Base-by-base conservation (phyloP, 805 yeast genomes). In the Starmerella floricola region DNA sequence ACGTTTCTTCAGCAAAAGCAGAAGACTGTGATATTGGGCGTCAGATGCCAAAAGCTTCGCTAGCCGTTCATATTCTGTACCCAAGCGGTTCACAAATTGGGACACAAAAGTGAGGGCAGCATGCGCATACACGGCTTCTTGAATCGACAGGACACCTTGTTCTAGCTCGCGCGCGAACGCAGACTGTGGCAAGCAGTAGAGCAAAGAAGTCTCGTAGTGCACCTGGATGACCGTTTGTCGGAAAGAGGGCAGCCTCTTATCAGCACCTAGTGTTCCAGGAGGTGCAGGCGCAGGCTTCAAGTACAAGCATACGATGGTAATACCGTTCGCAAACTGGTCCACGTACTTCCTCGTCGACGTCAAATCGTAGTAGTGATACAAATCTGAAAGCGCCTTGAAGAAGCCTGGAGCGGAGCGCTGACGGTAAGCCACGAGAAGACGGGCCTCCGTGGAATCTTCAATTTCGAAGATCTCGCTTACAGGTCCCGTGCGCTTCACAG, bases 71-170 rank as follows among this genome's bases (percentile, higher is more conserved):
- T 82, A 87, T 63, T 87, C 96, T 2, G 93, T 76, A 24, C 97
- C 96, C 58, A 88, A 71, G 59, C 97, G 74, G 68, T 91, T 91
- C 62, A 88, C 72, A 66, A 88, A 91, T 64, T 91, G 97, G 28
- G 94, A 79, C 38, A 85, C 94, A 59, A 91, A 88, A 47, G 85
- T 82, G 34, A 82, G 79, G 55, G 88, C 94, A 62, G 86, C 80
- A 62, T 88, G 97, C 34, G 96, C 93, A 60, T 91, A 91, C 44
- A 86, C 79, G 35, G 87, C 76, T 65, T 91, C 98, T 65, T 88
- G 97, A 53, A 93, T 76, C 1, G 96, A 86, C 62, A 88, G 72
- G 51, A 76, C 77, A 41, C 88, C 80, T 38, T 68, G 61, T 48
- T 79, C 76, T 58, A 87, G 87, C 44, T 77, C 69, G 40, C 72